Base-by-base conservation (phyloP, 805 yeast genomes). In the Saccharomycopsis schoenii region DNA sequence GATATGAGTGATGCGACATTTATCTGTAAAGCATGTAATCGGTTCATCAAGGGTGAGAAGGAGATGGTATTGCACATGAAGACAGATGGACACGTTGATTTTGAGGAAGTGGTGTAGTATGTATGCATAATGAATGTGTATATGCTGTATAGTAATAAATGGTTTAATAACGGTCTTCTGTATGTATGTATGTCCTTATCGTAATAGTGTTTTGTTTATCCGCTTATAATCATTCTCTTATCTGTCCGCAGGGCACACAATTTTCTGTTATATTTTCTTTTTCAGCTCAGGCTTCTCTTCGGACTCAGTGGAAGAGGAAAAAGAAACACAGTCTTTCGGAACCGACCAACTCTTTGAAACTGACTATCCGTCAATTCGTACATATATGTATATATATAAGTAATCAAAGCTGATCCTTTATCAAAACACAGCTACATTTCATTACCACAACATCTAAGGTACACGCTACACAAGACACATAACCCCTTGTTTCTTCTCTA, bases 1-100 rank as follows among this genome's bases (percentile, higher is more conserved):
- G 88, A 88, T 68, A 84, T 89, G 0, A 75, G 80, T 4, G 79
- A 74, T 4, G 85, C 85, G 66, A 70, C 80, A 37, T 77, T 86
- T 19, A 72, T 79, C 51, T 88, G 93, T 67, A 74, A 80, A 14
- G 75, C 72, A 1, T 88, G 94, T 68, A 76, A 78, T 25, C 67
- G 69, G 29, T 68, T 74, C 1, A 71, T 86, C 40, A 75, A 74
- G 1, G 92, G 93, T 2, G 91, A 87, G 69, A 77, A 75, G 64
- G 86, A 81, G 2, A 88, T 88, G 0, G 74, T 81, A 12, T 76
- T 76, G 63, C 94, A 88, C 71, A 89, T 91, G 3, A 77, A 77
- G 59, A 68, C 70, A 4, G 83, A 86, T 1, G 84, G 84, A 1
- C 93, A 88, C 69, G 73, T 67, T 56, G 74, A 78, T 58, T 87